A percentile compares a stretch with the other conserved stretches of the same genome.
Evolutionary conservation across 768 basidiomycete species (phyloP).

Genomic region (Mycena epipterygia): DNA sequence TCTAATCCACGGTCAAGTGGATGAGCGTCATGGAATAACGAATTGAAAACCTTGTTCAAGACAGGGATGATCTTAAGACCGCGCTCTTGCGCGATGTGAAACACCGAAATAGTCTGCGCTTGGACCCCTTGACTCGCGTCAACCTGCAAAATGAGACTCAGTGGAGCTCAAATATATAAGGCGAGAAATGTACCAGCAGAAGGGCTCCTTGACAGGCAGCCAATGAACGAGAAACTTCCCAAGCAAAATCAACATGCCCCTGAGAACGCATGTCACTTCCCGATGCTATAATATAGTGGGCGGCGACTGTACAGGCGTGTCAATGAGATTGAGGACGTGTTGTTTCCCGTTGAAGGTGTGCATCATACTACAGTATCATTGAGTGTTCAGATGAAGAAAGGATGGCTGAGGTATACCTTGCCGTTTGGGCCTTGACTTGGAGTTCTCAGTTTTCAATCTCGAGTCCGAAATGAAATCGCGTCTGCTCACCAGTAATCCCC

Average conservation of each 20-base stretch:
- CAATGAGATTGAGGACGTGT: slow-evolving; percentile 93
- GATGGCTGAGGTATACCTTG: slow-evolving; percentile 65
- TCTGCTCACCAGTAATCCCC: slow-evolving; percentile 87
- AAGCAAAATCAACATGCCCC: slow-evolving; percentile 98
- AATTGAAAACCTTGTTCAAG: slow-evolving; percentile 81
- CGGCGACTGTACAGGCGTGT: slow-evolving; percentile 81
- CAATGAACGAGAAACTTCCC: slow-evolving; percentile 94
- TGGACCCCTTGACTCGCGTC: slow-evolving; percentile 99
- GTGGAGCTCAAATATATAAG: neutral
- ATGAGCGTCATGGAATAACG: slow-evolving; percentile 13
- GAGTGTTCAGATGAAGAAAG: slow-evolving; percentile 18
- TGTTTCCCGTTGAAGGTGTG: slow-evolving; percentile 65
- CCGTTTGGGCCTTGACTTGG: slow-evolving; percentile 95
- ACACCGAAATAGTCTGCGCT: slow-evolving; percentile 97
- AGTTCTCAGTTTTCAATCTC: neutral
- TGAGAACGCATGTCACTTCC: slow-evolving; percentile 41
- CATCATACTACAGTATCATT: slow-evolving; percentile 74
- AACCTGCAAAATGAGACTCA: slow-evolving; percentile 64
- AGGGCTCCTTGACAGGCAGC: slow-evolving; percentile 95
- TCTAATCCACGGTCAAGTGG: slow-evolving; percentile 58
- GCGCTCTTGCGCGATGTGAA: slow-evolving; percentile 87
- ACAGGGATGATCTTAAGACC: slow-evolving; percentile 90
- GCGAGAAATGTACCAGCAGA: slow-evolving; percentile 57
- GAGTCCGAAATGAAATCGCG: slow-evolving; percentile 5
- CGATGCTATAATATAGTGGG: neutral